Conservation (phyloP, 352 stramenopile species). For the Peronospora belbahrii region DNA sequence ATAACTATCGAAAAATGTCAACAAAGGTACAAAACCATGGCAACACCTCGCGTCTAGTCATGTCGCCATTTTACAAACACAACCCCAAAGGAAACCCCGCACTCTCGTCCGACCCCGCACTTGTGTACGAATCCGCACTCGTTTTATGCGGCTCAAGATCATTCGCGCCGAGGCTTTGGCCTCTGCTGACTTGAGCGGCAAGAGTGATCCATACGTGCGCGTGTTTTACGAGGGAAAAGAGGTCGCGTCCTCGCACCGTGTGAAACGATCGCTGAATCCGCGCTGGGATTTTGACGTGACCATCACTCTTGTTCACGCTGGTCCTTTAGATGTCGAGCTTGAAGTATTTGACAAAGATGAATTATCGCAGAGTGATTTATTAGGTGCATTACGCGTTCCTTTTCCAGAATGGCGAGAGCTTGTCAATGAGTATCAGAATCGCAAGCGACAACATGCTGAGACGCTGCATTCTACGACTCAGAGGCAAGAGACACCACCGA, state of each 20-base stretch:
- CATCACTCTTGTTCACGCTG: slow-evolving; percentile 47
- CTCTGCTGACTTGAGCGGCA: slow-evolving; percentile 48
- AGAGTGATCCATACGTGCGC: slow-evolving; percentile 68
- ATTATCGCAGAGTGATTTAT: slow-evolving; percentile 51
- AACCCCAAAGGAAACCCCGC: slow-evolving; percentile 9
- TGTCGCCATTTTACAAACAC: slow-evolving; percentile 1
- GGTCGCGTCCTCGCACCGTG: slow-evolving; percentile 51
- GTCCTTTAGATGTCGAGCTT: slow-evolving; percentile 58
- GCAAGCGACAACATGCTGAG: slow-evolving; percentile 14
- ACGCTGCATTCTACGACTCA: slow-evolving; percentile 1
- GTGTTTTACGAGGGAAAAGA: slow-evolving; percentile 73
- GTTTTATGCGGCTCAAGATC: slow-evolving; percentile 62
- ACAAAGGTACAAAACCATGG: not conserved
- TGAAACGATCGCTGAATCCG: slow-evolving; percentile 67
- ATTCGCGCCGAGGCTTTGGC: slow-evolving; percentile 68
- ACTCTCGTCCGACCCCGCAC: too few relatives aligned
- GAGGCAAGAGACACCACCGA: slow-evolving; percentile 1
- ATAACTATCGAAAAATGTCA: too few relatives aligned
- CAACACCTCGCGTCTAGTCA: not conserved
- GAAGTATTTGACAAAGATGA: slow-evolving; percentile 74
- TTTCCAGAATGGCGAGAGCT: slow-evolving; percentile 61
- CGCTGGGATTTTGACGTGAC: slow-evolving; percentile 61
- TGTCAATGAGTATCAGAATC: slow-evolving; percentile 35
- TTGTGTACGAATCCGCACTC: not conserved
- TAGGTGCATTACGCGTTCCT: slow-evolving; percentile 58